Conservation (phyloP, 2,329 filamentous ascomycete genomes). For the Penicillium palitans region DNA sequence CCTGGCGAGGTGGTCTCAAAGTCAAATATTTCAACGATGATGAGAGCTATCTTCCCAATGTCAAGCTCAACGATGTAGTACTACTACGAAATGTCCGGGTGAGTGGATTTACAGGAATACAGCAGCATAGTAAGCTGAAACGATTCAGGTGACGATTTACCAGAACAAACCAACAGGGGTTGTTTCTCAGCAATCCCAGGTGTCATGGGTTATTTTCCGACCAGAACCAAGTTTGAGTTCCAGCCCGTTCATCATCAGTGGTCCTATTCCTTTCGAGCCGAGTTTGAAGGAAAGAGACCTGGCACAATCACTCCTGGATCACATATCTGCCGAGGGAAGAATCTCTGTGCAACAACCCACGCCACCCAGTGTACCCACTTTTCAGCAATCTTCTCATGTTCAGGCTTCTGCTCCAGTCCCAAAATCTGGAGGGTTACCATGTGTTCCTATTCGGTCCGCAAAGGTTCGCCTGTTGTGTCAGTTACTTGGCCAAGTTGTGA, state of each 20-base stretch:
- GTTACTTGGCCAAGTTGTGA: constrained; percentile 70
- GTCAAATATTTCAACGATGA: constrained; percentile 63
- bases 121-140: neutral
- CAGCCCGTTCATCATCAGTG: constrained; percentile 25
- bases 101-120: constrained; percentile 13
- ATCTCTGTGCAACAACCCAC: neutral
- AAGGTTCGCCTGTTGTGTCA: constrained; percentile 61
- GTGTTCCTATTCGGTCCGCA: constrained; percentile 65
- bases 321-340: neutral
- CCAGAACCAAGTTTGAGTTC: constrained; percentile 24
- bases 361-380: constrained; percentile 4
- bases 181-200: constrained; percentile 27
- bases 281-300: constrained; percentile 32
- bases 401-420: constrained; percentile 11
- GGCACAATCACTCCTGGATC: constrained; percentile 33
- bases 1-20: constrained; percentile 43
- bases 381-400: constrained; percentile 8
- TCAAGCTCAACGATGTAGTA: constrained; percentile 62
- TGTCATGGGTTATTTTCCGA: constrained; percentile 41
- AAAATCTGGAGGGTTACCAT: constrained; percentile 34
- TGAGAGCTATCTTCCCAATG: constrained; percentile 45
- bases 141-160: constrained; percentile 23
- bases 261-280: constrained; percentile 31
- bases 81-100: constrained; percentile 62
- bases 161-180: constrained; percentile 27